These are phyloP conservation scores for Hortaea werneckii DNA, from an alignment of 2,329 filamentous ascomycete genomes.

Conservation along the genomic window DNA sequence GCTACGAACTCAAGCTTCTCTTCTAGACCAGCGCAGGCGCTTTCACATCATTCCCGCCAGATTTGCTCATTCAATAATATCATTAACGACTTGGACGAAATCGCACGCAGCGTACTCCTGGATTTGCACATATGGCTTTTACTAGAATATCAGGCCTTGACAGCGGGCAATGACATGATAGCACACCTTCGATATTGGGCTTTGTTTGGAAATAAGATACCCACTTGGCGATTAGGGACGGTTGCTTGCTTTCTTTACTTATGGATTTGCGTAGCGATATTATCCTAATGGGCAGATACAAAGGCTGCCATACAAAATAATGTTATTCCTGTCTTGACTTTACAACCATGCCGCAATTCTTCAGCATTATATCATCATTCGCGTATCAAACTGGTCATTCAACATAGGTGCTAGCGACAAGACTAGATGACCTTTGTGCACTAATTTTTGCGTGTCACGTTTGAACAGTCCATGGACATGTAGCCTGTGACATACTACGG, in stretches of 20 bases:
- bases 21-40: conserved; percentile 25
- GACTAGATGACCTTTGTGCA: too few relatives aligned
- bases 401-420: too few relatives aligned
- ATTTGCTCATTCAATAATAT: conserved; percentile 8
- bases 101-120: neutral
- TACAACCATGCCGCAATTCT: too few relatives aligned
- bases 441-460: too few relatives aligned
- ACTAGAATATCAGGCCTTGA: conserved; percentile 12
- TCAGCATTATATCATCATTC: too few relatives aligned
- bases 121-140: conserved; percentile 9
- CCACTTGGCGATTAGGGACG: conserved; percentile 4
- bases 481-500: too few relatives aligned
- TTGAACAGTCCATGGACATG: too few relatives aligned
- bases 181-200: conserved; percentile 18
- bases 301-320: too few relatives aligned
- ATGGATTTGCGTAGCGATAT: too few relatives aligned
- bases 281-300: too few relatives aligned
- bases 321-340: too few relatives aligned
- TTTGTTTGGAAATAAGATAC: conserved; percentile 7
- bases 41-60: neutral
- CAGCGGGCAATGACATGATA: conserved; percentile 10
- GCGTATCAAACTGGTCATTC: too few relatives aligned
- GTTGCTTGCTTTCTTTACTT: neutral
- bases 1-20: conserved; percentile 40
- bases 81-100: conserved; percentile 11